Evolutionary conservation across 352 stramenopile species (phyloP), one percentile per base, ranked within the genome.

Genomic region (Globisporangium nodosum): DNA sequence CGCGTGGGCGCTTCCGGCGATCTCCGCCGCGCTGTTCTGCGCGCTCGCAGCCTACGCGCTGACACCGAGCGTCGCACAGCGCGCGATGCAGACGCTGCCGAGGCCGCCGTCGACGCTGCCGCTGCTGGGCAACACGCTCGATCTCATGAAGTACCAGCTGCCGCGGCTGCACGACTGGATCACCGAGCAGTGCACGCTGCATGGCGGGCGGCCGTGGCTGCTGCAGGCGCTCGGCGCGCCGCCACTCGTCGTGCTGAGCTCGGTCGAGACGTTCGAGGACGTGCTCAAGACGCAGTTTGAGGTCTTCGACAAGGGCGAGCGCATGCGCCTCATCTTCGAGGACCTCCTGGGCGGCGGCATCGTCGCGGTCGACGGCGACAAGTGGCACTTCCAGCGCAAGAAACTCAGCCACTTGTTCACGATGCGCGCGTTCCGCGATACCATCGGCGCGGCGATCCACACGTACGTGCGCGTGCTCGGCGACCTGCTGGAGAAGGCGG

Each of bases 231-330:
- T 65, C 4, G 68, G 68, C 1, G 37, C 49, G 13, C 52, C 61
- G 8, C 57, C 61, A 13, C 54, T 67, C 18, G 54, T 76, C 58
- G 49, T 69, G 18, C 56, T 74, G 20, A 56, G 53, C 31, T 48
- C 50, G 7, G 58, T 60, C 3, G 60, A 76, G 37, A 33, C 35
- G 1, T 65, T 74, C 9, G 70, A 76, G 20, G 70, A 69, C 15
- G 71, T 76, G 53, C 62, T 68, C 39, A 68, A 58, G 56, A 78
- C 64, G 35, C 70, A 78, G 56, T 70, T 76, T 33, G 56, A 71
- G 11, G 60, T 61, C 42, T 78, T 76, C 46, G 46, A 60, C 37
- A 78, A 78, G 45, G 70, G 70, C n/a, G 35, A 60, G 46, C 58
- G 56, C 55, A 61, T 65, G 47, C 50, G 54, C 16, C 50, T 69